Conservation (phyloP, 2,329 filamentous ascomycete species). For the Sclerotinia trifoliorum region DNA sequence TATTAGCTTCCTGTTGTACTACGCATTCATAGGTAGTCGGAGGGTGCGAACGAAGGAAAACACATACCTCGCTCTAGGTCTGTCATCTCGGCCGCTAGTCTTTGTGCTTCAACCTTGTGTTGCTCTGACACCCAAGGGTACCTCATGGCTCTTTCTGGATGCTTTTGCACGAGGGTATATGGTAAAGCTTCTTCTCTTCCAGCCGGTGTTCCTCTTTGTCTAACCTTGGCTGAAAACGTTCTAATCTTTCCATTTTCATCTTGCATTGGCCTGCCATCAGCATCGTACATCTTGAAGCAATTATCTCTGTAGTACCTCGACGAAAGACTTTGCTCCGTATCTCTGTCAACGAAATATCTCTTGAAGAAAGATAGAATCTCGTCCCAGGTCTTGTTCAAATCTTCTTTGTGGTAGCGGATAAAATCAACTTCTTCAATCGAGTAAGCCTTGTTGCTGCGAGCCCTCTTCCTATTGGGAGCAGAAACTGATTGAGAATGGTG, state of each 20-base stretch:
- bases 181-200: conserved; percentile 23
- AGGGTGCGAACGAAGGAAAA: not conserved
- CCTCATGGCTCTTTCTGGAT: conserved; percentile 21
- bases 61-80: conserved; percentile 13
- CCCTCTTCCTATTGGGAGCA: not conserved
- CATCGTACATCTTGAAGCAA: conserved; percentile 14
- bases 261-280: conserved; percentile 1
- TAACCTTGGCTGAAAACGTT: conserved; percentile 21
- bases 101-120: conserved; percentile 21
- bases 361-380: conserved; percentile 17
- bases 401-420: conserved; percentile 26
- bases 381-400: conserved; percentile 21
- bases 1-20: conserved; percentile 1
- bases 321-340: conserved; percentile 23
- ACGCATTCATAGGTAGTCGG: not conserved
- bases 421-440: conserved; percentile 25
- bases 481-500: not conserved
- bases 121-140: conserved; percentile 24
- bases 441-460: conserved; percentile 28
- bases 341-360: conserved; percentile 4
- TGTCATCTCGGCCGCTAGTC: conserved; percentile 1
- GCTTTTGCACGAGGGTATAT: conserved; percentile 23
- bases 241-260: conserved; percentile 23
- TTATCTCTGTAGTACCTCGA: conserved; percentile 26
- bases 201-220: conserved; percentile 19